phyloP scores from a whole-genome alignment of 2,329 filamentous ascomycete genomes.

The Fusarium denticulatum region DNA sequence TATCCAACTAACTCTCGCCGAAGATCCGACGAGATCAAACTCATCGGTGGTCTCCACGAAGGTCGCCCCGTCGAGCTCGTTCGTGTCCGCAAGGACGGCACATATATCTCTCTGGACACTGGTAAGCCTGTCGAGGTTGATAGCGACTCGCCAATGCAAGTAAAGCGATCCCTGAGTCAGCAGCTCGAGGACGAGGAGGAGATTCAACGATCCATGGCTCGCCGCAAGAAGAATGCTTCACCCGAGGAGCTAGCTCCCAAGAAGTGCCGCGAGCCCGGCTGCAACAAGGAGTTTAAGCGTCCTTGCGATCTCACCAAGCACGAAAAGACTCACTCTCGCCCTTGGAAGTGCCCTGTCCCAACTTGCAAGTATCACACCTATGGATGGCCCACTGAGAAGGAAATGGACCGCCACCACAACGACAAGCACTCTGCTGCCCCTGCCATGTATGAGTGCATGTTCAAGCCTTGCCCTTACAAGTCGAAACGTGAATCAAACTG shows the following conservation, averaged over 20 bases:
- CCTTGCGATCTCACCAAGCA: conserved; percentile 99
- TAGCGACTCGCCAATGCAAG: conserved; percentile 60
- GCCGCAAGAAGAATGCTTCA: conserved; percentile 91
- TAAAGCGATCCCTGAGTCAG: conserved; percentile 75
- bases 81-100: conserved; percentile 81
- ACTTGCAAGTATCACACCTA: conserved; percentile 90
- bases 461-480: conserved; percentile 86
- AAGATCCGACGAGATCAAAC: conserved; percentile 74
- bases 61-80: conserved; percentile 87
- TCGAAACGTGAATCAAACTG: conserved; percentile 97
- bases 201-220: conserved; percentile 91
- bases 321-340: conserved; percentile 95
- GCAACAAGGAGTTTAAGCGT: conserved; percentile 92
- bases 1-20: conserved; percentile 43
- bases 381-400: conserved; percentile 98
- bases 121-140: conserved; percentile 70
- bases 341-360: conserved; percentile 87
- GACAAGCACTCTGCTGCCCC: conserved; percentile 91
- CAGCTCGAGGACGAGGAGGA: conserved; percentile 82
- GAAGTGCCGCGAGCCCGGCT: conserved; percentile 78
- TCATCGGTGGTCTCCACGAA: conserved; percentile 82
- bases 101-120: conserved; percentile 80
- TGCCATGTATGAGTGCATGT: conserved; percentile 84
- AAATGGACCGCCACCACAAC: conserved; percentile 94
- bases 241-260: conserved; percentile 85